Percentiles rank a stretch among this genome's conserved stretches.
phyloP scores from a whole-genome alignment of 495 filamentous ascomycete species.

The Achaetomiella virescens region DNA sequence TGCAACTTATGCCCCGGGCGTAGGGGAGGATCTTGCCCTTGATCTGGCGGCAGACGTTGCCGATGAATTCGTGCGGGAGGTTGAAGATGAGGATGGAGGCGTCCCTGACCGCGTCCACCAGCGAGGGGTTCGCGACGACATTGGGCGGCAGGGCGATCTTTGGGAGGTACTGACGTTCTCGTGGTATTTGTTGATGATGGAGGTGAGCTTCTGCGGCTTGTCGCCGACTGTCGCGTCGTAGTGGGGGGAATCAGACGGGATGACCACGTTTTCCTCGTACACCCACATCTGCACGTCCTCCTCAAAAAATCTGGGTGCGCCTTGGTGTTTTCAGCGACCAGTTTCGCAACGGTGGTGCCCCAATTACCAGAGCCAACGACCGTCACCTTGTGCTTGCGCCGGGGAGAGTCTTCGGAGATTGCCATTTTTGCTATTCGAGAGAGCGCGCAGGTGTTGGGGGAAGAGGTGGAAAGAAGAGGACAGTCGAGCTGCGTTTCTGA shows the following conservation, averaged over 20 bases:
- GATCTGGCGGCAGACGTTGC: slow-evolving; percentile 75
- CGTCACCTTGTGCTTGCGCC: slow-evolving; percentile 84
- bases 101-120: slow-evolving; percentile 73
- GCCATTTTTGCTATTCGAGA: slow-evolving; percentile 29
- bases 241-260: slow-evolving; percentile 58
- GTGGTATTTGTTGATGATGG: slow-evolving; percentile 83
- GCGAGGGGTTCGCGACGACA: slow-evolving; percentile 80
- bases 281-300: slow-evolving; percentile 96
- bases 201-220: slow-evolving; percentile 75
- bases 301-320: slow-evolving; percentile 76
- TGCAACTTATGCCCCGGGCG: slow-evolving; percentile 91
- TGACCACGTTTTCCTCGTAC: slow-evolving; percentile 76
- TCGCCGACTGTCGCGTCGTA: slow-evolving; percentile 45
- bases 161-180: slow-evolving; percentile 96
- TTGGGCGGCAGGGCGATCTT: slow-evolving; percentile 77
- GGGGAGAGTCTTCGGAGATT: slow-evolving; percentile 25
- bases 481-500: not conserved
- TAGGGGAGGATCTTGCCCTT: slow-evolving; percentile 85
- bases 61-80: slow-evolving; percentile 96
- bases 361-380: slow-evolving; percentile 96
- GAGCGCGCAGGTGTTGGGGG: slow-evolving; percentile 2
- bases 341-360: slow-evolving; percentile 96
- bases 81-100: slow-evolving; percentile 92
- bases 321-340: slow-evolving; percentile 84
- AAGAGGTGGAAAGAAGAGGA: not conserved